Percentiles rank a stretch among this genome's conserved stretches.
Evolutionary conservation across 2,329 filamentous ascomycete genomes (phyloP).

Genomic region (Aspergillus flavus): DNA sequence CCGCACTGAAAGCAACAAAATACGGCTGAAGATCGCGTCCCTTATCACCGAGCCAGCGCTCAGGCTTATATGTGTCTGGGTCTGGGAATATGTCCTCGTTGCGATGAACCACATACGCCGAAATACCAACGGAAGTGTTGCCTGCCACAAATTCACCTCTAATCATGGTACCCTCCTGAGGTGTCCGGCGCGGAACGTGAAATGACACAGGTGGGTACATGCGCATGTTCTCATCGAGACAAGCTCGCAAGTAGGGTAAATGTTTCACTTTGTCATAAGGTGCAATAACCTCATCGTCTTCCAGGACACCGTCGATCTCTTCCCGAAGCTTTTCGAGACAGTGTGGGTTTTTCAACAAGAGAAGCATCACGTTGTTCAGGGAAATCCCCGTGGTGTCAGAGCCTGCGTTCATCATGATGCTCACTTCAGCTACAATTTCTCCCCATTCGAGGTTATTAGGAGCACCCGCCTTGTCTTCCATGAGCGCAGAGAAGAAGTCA

Average conservation of each 20-base stretch:
- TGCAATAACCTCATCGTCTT: constrained; percentile 45
- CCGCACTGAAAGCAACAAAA: constrained; percentile 44
- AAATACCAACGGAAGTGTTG: constrained; percentile 46
- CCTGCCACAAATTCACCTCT: constrained; percentile 31
- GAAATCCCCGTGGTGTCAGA: constrained; percentile 55
- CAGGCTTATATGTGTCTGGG: constrained; percentile 38
- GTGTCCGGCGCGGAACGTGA: constrained; percentile 47
- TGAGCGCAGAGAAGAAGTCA: constrained; percentile 59
- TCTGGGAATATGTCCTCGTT: constrained; percentile 38
- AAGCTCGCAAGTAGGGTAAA: constrained; percentile 53
- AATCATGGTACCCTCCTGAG: constrained; percentile 44
- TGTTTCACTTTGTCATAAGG: constrained; percentile 53
- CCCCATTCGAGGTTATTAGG: constrained; percentile 55
- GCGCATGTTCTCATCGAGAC: constrained; percentile 53
- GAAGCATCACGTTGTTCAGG: constrained; percentile 54
- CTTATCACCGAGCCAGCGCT: constrained; percentile 44
- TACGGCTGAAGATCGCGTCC: constrained; percentile 38
- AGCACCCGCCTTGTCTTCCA: constrained; percentile 49
- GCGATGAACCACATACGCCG: constrained; percentile 42
- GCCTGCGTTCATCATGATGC: constrained; percentile 48
- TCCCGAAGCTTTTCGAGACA: constrained; percentile 40
- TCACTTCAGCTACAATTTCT: constrained; percentile 59
- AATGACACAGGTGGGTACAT: constrained; percentile 45
- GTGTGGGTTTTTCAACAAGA: constrained; percentile 51
- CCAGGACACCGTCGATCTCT: constrained; percentile 49